A percentile compares a stretch with the other conserved stretches of the same genome.
These are phyloP conservation scores for Colletotrichum truncatum DNA, from an alignment of 2,329 filamentous ascomycete species.

Conservation along the genomic window DNA sequence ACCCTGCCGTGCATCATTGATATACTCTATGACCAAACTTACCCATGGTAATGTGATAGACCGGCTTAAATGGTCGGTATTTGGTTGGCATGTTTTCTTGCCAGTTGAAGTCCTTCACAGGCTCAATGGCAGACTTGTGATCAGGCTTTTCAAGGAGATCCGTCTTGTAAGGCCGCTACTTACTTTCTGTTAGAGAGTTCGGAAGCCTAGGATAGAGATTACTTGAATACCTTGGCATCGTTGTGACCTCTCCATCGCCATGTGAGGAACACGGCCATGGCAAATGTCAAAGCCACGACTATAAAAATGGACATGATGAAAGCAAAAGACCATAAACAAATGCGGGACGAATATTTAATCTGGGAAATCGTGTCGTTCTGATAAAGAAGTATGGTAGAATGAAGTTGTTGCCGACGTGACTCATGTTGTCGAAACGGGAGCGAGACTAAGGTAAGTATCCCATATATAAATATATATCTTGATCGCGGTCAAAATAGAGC, in stretches of 20 bases:
- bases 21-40: not conserved
- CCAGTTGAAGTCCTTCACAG: slow-evolving; percentile 50
- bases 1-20: not conserved
- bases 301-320: slow-evolving; percentile 7
- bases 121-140: slow-evolving; percentile 30
- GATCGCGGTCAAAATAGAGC: not conserved
- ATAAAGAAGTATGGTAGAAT: not conserved
- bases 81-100: slow-evolving; percentile 45
- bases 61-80: slow-evolving; percentile 59
- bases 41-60: slow-evolving; percentile 66
- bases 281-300: slow-evolving; percentile 1
- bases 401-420: not conserved
- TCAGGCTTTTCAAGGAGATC: not conserved
- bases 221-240: not conserved
- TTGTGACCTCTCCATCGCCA: slow-evolving; percentile 10
- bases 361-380: too few species aligned
- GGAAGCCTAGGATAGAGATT: accelerated
- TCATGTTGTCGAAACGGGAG: not conserved
- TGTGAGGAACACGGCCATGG: not conserved
- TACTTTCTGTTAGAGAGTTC: not conserved
- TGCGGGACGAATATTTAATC: too few species aligned
- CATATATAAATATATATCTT: not conserved
- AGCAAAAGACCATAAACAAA: too few species aligned
- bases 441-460: not conserved
- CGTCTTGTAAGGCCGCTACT: not conserved